Conservation (phyloP, 2,329 filamentous ascomycete species). For the Trichoderma oligosporum region DNA sequence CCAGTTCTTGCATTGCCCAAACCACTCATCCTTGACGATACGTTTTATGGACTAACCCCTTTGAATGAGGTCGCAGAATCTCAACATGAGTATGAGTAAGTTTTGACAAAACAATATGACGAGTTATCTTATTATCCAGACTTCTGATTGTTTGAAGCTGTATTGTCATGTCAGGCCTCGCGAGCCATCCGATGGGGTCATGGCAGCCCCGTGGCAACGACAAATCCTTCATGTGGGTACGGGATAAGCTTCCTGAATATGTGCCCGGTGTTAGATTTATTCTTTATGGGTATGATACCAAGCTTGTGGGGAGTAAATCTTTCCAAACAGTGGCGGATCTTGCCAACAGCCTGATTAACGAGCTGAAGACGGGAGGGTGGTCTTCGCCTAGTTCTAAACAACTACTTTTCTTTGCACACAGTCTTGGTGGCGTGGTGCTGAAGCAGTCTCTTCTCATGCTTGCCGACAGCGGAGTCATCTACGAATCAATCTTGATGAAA, state of each 20-base stretch:
- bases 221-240: slow-evolving; percentile 20
- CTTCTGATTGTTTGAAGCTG: not conserved
- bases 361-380: not conserved
- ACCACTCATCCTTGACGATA: slow-evolving; percentile 1
- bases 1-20: not conserved
- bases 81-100: not conserved
- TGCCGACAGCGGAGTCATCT: not conserved
- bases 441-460: not conserved
- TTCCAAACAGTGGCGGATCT: not conserved
- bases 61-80: not conserved
- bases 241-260: not conserved
- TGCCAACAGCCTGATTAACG: not conserved
- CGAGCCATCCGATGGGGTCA: slow-evolving; percentile 18
- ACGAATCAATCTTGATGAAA: not conserved
- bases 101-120: too few species aligned
- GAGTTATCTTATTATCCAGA: too few species aligned
- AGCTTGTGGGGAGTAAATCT: not conserved
- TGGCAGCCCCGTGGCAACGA: slow-evolving; percentile 14
- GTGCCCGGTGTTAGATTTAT: not conserved
- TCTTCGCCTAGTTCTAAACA: not conserved
- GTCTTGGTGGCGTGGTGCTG: slow-evolving; percentile 4
- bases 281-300: slow-evolving; percentile 18
- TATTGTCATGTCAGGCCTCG: slow-evolving; percentile 17
- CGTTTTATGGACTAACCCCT: slow-evolving; percentile 1
- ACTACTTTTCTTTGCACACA: not conserved